Percentiles rank a stretch among this genome's conserved stretches.
phyloP scores from a whole-genome alignment of 257 asterid species.

The Datura wrightii region DNA sequence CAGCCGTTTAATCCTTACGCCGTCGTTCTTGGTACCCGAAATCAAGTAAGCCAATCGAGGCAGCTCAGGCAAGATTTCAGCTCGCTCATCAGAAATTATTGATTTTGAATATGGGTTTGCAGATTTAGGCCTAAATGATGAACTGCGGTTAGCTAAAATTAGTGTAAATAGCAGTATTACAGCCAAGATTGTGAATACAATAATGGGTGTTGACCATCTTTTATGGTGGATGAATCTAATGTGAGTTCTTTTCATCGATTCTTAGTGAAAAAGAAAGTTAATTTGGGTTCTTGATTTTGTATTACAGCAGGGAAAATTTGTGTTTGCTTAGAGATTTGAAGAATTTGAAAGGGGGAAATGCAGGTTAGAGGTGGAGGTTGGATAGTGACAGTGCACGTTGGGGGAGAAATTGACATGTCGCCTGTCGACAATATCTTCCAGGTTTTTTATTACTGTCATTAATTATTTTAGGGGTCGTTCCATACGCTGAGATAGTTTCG shows the following conservation, averaged over 20 bases:
- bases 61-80: conserved; percentile 49
- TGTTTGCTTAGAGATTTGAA: conserved; percentile 33
- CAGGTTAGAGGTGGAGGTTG: conserved; percentile 22
- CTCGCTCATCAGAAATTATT: conserved; percentile 27
- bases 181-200: conserved; percentile 41
- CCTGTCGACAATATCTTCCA: neutral
- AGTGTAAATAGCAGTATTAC: conserved; percentile 46
- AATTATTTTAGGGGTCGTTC: no score
- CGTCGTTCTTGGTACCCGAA: conserved; percentile 71
- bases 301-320: neutral
- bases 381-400: neutral
- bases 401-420: neutral
- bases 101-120: conserved; percentile 41
- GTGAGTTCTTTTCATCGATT: conserved; percentile 64
- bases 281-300: conserved; percentile 4
- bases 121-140: conserved; percentile 32
- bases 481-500: no score
- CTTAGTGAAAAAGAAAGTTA: neutral
- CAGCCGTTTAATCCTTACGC: conserved; percentile 62
- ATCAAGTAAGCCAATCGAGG: conserved; percentile 86
- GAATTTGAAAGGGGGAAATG: neutral
- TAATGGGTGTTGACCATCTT: conserved; percentile 61
- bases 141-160: conserved; percentile 40
- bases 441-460: neutral
- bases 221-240: conserved; percentile 39